Conservation (phyloP, 2,329 filamentous ascomycete genomes). For the Periconia macrospinosa region DNA sequence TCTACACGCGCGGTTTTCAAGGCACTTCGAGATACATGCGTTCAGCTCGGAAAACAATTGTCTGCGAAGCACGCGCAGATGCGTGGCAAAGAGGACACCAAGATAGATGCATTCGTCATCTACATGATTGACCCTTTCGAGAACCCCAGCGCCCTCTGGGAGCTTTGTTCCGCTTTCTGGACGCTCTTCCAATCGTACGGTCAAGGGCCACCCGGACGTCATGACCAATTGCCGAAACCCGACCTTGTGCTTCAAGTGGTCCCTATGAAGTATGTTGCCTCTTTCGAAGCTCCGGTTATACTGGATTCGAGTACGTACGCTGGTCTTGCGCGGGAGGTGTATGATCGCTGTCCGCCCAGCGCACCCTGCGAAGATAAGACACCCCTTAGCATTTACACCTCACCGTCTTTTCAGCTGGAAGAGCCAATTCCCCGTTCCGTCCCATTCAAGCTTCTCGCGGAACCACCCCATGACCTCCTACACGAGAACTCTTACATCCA, state of each 20-base stretch:
- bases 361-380: constrained; percentile 31
- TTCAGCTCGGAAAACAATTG: constrained; percentile 46
- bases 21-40: constrained; percentile 37
- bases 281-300: constrained; percentile 64
- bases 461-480: constrained; percentile 71
- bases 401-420: constrained; percentile 74
- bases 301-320: constrained; percentile 62
- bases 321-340: constrained; percentile 71
- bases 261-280: constrained; percentile 68
- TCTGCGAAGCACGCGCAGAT: constrained; percentile 37
- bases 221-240: constrained; percentile 32
- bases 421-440: constrained; percentile 69
- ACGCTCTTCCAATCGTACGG: constrained; percentile 67
- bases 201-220: constrained; percentile 51
- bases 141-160: constrained; percentile 60
- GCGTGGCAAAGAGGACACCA: constrained; percentile 49
- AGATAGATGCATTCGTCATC: constrained; percentile 64
- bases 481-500: constrained; percentile 81
- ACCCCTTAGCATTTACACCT: constrained; percentile 58
- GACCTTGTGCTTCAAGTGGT: constrained; percentile 80
- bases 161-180: constrained; percentile 75
- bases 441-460: constrained; percentile 71
- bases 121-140: constrained; percentile 74
- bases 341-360: constrained; percentile 69
- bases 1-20: constrained; percentile 30